phyloP scores from a whole-genome alignment of 257 asterid genomes.

The Nemophila menziesii region DNA sequence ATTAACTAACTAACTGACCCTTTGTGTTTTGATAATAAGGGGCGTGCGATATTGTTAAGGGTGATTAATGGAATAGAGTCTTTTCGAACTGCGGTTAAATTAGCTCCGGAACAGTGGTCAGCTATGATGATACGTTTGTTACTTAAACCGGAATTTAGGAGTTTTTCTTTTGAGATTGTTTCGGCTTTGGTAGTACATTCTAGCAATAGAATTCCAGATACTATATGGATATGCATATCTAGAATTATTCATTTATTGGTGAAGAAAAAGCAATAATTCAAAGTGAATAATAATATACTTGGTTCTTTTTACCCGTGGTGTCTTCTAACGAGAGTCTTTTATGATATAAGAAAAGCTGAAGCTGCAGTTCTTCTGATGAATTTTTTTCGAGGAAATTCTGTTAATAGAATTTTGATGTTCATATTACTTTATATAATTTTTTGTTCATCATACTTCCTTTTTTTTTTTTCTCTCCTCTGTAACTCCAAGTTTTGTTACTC shows the following conservation, averaged over 20 bases:
- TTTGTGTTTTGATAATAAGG: slow-evolving; percentile 22
- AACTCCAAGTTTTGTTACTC: too few species aligned
- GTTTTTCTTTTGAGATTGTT: slow-evolving; percentile 38
- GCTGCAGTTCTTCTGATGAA: too few species aligned
- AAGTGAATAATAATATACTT: slow-evolving; percentile 14
- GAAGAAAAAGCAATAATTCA: slow-evolving; percentile 8
- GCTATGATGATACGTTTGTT: slow-evolving; percentile 64
- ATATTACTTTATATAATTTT: too few species aligned
- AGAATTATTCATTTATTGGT: slow-evolving; percentile 32
- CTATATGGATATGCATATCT: slow-evolving; percentile 55
- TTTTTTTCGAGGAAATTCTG: too few species aligned
- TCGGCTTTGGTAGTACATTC: slow-evolving; percentile 45
- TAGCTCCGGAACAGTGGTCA: slow-evolving; percentile 71
- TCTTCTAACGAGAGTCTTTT: too few species aligned
- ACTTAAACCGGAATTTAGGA: slow-evolving; percentile 57
- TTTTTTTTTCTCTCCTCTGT: too few species aligned
- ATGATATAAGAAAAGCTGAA: too few species aligned
- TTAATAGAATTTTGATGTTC: too few species aligned
- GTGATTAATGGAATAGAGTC: slow-evolving; percentile 49
- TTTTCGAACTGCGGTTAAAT: slow-evolving; percentile 43
- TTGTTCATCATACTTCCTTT: too few species aligned
- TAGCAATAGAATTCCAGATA: slow-evolving; percentile 29
- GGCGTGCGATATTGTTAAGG: slow-evolving; percentile 36
- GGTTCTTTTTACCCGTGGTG: background rate
- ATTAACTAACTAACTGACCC: background rate